Conservation (phyloP, 2,329 filamentous ascomycete genomes). For the Fusarium begoniae region DNA sequence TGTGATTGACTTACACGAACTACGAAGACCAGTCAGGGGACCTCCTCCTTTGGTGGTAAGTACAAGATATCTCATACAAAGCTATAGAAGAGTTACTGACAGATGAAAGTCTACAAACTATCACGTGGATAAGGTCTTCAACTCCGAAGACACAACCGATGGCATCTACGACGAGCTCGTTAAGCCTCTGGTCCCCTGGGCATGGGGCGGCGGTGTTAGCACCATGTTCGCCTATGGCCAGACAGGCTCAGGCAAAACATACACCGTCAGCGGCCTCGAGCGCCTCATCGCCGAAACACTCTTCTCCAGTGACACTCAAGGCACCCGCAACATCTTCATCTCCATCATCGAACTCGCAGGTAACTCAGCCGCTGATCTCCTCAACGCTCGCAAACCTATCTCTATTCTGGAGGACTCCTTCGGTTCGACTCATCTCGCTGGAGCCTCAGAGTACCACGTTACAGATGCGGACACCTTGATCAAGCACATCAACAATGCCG, state of each 20-base stretch:
- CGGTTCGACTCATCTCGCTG: slow-evolving; percentile 55
- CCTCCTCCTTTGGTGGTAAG: slow-evolving; percentile 46
- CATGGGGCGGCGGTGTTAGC: slow-evolving; percentile 56
- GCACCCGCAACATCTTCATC: slow-evolving; percentile 46
- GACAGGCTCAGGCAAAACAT: slow-evolving; percentile 60
- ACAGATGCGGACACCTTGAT: slow-evolving; percentile 43
- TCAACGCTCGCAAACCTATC: slow-evolving; percentile 53
- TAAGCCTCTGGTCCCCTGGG: slow-evolving; percentile 54
- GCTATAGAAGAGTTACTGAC: not conserved
- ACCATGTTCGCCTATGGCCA: slow-evolving; percentile 62
- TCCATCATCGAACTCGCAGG: slow-evolving; percentile 53
- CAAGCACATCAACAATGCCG: slow-evolving; percentile 49
- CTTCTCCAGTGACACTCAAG: slow-evolving; percentile 40
- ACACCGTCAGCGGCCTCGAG: slow-evolving; percentile 54
- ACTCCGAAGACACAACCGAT: slow-evolving; percentile 47
- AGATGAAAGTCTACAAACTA: slow-evolving; percentile 46
- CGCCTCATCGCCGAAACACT: slow-evolving; percentile 51
- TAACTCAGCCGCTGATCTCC: slow-evolving; percentile 50
- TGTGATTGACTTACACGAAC: slow-evolving; percentile 50
- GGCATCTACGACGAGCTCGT: slow-evolving; percentile 54
- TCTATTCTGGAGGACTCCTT: slow-evolving; percentile 57
- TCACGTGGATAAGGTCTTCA: slow-evolving; percentile 50
- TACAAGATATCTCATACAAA: not conserved
- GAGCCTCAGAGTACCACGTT: slow-evolving; percentile 52
- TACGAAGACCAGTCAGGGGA: slow-evolving; percentile 46